Evolutionary conservation across 495 filamentous ascomycete species (phyloP).

Genomic region (Penicillium paxilli): DNA sequence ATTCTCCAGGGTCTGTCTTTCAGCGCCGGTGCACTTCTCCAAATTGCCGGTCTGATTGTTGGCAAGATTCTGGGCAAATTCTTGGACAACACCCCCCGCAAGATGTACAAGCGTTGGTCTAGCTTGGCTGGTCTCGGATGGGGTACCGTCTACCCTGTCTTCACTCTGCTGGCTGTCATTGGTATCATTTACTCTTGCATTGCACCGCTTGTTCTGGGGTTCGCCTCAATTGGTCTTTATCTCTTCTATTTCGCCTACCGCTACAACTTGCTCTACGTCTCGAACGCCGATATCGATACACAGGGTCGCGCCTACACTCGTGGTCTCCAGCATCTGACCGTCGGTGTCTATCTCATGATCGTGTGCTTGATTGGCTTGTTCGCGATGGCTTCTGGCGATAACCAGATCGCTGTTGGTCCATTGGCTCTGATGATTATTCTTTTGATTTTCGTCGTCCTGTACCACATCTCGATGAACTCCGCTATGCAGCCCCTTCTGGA

Average conservation of each 20-base stretch:
- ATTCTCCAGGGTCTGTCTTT: slow-evolving; percentile 90
- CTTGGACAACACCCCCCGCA: slow-evolving; percentile 72
- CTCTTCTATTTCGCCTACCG: slow-evolving; percentile 93
- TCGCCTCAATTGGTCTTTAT: slow-evolving; percentile 78
- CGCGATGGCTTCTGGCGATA: slow-evolving; percentile 61
- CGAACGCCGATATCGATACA: slow-evolving; percentile 81
- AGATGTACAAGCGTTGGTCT: slow-evolving; percentile 68
- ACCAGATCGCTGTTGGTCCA: slow-evolving; percentile 65
- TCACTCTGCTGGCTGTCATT: slow-evolving; percentile 83
- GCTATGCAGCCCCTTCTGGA: slow-evolving; percentile 79
- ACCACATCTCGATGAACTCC: slow-evolving; percentile 76
- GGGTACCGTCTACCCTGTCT: slow-evolving; percentile 87
- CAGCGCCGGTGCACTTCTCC: slow-evolving; percentile 70
- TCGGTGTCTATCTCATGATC: slow-evolving; percentile 82
- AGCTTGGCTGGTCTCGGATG: slow-evolving; percentile 67
- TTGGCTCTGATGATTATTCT: slow-evolving; percentile 81
- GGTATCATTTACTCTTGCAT: slow-evolving; percentile 86
- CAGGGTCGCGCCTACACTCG: slow-evolving; percentile 85
- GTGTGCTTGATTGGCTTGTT: slow-evolving; percentile 91
- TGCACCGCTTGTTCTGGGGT: slow-evolving; percentile 85
- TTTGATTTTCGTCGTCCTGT: slow-evolving; percentile 76
- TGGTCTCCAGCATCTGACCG: slow-evolving; percentile 88
- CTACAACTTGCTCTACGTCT: slow-evolving; percentile 94
- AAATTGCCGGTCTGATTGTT: slow-evolving; percentile 75
- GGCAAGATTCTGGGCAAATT: slow-evolving; percentile 75